Conservation (phyloP, 305 asterid species). For the Fraxinus sp. region DNA sequence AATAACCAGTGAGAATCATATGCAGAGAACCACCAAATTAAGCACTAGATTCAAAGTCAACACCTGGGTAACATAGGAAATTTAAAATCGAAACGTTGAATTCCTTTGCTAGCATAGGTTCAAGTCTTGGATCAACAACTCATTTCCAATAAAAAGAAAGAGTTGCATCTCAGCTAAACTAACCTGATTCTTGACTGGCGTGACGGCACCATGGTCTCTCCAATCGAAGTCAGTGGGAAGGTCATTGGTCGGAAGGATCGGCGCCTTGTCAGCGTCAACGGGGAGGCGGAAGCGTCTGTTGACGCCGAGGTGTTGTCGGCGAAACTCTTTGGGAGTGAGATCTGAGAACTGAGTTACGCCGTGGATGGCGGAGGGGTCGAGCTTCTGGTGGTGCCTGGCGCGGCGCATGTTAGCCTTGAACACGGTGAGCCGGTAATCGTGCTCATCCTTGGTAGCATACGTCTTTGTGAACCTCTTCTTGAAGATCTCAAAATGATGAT, state of each 20-base stretch:
- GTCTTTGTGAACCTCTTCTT: too few species aligned
- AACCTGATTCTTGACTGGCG: constrained; percentile 85
- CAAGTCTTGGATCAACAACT: background rate
- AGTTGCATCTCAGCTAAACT: background rate
- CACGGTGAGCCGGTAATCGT: too few species aligned
- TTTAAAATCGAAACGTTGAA: background rate
- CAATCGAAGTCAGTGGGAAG: constrained; percentile 78
- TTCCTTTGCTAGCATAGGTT: background rate
- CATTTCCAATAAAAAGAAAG: background rate
- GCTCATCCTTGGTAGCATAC: too few species aligned
- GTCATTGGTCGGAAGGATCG: constrained; percentile 71
- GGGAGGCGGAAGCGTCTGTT: constrained; percentile 62
- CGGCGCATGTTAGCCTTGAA: too few species aligned
- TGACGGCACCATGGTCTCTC: constrained; percentile 85
- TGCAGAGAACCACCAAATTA: background rate
- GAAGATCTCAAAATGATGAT: too few species aligned
- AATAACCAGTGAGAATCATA: constrained; percentile 11
- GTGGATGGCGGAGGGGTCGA: too few species aligned
- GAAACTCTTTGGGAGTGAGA: too few species aligned
- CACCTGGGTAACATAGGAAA: background rate
- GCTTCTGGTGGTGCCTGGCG: too few species aligned
- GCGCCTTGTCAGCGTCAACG: constrained; percentile 68
- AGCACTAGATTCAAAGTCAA: background rate
- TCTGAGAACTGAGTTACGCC: too few species aligned
- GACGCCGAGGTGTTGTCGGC: constrained; percentile 49